Evolutionary conservation across 768 basidiomycete genomes (phyloP).

Genomic region (Pseudohyphozyma bogoriensis): DNA sequence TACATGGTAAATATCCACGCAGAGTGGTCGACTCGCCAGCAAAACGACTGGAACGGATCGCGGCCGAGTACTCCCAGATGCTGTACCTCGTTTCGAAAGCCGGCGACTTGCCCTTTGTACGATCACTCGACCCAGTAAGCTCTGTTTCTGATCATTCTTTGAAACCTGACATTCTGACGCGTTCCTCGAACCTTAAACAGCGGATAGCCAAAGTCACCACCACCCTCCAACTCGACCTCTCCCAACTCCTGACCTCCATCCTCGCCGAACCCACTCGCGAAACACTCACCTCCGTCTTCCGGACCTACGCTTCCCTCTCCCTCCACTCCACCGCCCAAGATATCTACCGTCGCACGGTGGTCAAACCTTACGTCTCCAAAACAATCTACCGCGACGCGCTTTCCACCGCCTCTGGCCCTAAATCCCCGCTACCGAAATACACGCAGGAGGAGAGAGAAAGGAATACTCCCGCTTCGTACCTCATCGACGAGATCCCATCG

Average conservation of each 20-base stretch:
- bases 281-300: conserved; percentile 60
- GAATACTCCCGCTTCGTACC: background rate
- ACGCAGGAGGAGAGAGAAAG: conserved; percentile 1
- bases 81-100: conserved; percentile 83
- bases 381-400: conserved; percentile 26
- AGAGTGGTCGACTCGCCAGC: conserved; percentile 42
- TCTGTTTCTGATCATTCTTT: conserved; percentile 34
- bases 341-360: conserved; percentile 60
- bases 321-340: conserved; percentile 85
- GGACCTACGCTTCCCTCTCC: conserved; percentile 63
- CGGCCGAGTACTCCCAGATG: conserved; percentile 82
- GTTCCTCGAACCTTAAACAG: too few species aligned
- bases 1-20: background rate
- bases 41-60: conserved; percentile 63
- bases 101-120: conserved; percentile 68
- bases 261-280: conserved; percentile 47
- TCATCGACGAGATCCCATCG: background rate
- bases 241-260: conserved; percentile 63
- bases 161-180: background rate
- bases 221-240: conserved; percentile 74
- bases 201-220: conserved; percentile 72
- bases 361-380: conserved; percentile 65
- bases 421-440: conserved; percentile 5
- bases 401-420: background rate
- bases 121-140: conserved; percentile 73